Conservation (phyloP, 2,329 filamentous ascomycete genomes). For the Nothophaeocryptopus gaeumannii region DNA sequence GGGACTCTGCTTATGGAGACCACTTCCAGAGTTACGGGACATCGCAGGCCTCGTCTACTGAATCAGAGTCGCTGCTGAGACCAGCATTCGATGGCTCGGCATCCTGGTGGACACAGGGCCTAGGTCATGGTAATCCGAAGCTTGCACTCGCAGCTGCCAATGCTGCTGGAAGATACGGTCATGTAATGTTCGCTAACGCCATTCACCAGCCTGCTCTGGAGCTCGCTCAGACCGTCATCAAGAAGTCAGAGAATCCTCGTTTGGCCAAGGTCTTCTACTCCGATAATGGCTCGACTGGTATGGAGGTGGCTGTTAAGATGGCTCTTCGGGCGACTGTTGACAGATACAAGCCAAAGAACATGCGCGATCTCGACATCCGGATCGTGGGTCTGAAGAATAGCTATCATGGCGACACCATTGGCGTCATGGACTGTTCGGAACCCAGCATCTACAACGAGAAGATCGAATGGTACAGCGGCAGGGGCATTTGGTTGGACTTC, state of each 20-base stretch:
- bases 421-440: constrained; percentile 81
- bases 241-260: constrained; percentile 60
- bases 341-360: constrained; percentile 55
- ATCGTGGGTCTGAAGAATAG: constrained; percentile 74
- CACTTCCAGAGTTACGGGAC: constrained; percentile 63
- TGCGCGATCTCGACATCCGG: constrained; percentile 53
- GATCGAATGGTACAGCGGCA: constrained; percentile 80
- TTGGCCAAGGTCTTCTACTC: constrained; percentile 74
- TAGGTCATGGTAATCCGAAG: constrained; percentile 73
- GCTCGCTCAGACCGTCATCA: constrained; percentile 64
- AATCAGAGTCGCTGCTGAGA: constrained; percentile 46
- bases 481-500: constrained; percentile 77
- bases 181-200: constrained; percentile 81
- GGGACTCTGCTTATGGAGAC: constrained; percentile 78
- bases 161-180: constrained; percentile 78
- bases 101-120: constrained; percentile 88
- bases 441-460: constrained; percentile 76
- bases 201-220: constrained; percentile 74
- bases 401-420: constrained; percentile 86
- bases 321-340: constrained; percentile 65
- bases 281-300: constrained; percentile 79
- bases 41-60: constrained; percentile 21
- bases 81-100: constrained; percentile 79
- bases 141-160: constrained; percentile 74
- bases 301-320: constrained; percentile 86